Base-by-base conservation (phyloP, 257 asterid species). In the Penstemon barbatus region DNA sequence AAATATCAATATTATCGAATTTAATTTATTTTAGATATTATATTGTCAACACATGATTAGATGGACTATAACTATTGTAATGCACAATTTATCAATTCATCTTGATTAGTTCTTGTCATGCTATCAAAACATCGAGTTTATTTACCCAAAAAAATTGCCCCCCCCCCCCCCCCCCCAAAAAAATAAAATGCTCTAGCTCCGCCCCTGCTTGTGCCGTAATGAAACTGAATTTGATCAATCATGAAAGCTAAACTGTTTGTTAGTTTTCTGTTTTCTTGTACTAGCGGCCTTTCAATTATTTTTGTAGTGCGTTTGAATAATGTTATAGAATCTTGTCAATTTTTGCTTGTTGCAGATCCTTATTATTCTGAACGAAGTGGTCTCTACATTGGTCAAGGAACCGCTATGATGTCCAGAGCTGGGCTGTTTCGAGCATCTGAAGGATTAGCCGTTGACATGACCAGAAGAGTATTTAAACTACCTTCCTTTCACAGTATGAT, bases 321-420 rank as follows among this genome's bases (percentile, higher is more conserved):
- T 68, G 61, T 43, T 49, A 19, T 39, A 33, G 12, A 5, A 40
- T n/a, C 56, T 11, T 37, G 44, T 45, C 51, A 65, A 39, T 44
- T 63, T 67, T 50, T 15, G 4, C 68, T 71, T 68, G 53, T 36
- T 79, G 78, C 82, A 93, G 99, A 93, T 83, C 96, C 96, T 54
- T 81, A 82, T 68, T 77, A 84, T 74, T 69, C 55, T 50, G 95
- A 93, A 80, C 75, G 99, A 70, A 74, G 54, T 40, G 97, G 99
- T 57, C 89, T 90, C 64, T 93, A 87, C 74, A 88, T 93, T 78
- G 99, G 99, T 71, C 90, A 89, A 84, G 99, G 96, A 79, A 77
- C 83, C 42, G 72, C 95, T 70, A 87, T 82, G 95, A 57, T 93
- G 84, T 88, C 99, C 61, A 84, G 99, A 82, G 81, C 97, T 74